phyloP scores from a whole-genome alignment of 2,329 filamentous ascomycete genomes.

The Fusarium sulawesiense region DNA sequence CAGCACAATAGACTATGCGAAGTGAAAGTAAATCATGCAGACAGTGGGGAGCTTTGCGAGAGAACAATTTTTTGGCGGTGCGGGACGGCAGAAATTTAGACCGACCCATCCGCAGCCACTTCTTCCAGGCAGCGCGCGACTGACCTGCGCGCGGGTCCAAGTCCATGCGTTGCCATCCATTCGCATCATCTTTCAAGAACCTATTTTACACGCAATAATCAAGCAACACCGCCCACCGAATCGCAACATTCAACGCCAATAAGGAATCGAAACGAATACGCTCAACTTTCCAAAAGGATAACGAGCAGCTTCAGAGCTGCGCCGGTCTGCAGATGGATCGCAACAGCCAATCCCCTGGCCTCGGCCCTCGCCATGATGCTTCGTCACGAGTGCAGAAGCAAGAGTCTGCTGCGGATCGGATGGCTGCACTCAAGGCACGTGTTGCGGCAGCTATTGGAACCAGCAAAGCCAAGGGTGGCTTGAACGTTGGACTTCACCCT shows the following conservation, averaged over 20 bases:
- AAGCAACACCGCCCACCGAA: not conserved
- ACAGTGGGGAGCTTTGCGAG: slow-evolving; percentile 40
- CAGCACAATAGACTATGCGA: slow-evolving; percentile 24
- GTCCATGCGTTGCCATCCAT: slow-evolving; percentile 19
- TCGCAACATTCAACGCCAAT: not conserved
- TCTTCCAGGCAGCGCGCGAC: slow-evolving; percentile 23
- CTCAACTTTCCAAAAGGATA: not conserved
- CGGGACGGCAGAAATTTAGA: slow-evolving; percentile 55
- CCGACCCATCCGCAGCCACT: slow-evolving; percentile 10
- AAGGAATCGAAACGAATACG: not conserved
- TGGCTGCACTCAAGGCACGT: slow-evolving; percentile 82
- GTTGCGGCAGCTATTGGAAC: slow-evolving; percentile 78
- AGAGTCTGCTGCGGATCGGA: slow-evolving; percentile 70
- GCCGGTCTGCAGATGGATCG: slow-evolving; percentile 60
- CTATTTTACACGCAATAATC: not conserved
- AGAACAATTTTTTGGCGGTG: slow-evolving; percentile 61
- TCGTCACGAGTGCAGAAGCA: slow-evolving; percentile 66
- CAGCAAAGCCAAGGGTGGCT: slow-evolving; percentile 71
- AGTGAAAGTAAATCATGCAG: slow-evolving; percentile 30
- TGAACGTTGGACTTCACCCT: slow-evolving; percentile 82
- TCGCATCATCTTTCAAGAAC: slow-evolving; percentile 25
- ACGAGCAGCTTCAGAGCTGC: not conserved
- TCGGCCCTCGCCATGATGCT: slow-evolving; percentile 68
- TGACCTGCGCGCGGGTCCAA: slow-evolving; percentile 4
- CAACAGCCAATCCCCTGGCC: slow-evolving; percentile 60